These are phyloP conservation scores for Trebouxia sp. DNA, from an alignment of 139 green algal species.

Conservation along the genomic window DNA sequence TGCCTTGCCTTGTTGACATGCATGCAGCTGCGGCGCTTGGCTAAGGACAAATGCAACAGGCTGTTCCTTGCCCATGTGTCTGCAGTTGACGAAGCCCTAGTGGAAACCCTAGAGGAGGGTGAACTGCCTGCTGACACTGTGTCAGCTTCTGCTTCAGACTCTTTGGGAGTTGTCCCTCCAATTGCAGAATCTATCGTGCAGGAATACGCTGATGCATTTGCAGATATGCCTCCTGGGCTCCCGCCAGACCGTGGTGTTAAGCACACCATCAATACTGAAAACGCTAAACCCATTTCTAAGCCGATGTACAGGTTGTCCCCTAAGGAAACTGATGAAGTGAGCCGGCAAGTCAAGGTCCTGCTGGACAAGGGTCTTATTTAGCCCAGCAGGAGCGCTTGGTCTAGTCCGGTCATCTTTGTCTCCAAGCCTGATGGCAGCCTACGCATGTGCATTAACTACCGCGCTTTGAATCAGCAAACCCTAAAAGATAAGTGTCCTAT, in stretches of 20 bases:
- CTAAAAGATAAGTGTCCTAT: slow-evolving; percentile 55
- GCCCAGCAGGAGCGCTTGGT: slow-evolving; percentile 44
- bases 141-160: too few relatives aligned
- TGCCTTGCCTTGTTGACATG: not conserved
- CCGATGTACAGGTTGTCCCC: slow-evolving; percentile 46
- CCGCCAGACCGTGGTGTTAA: not conserved
- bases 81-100: not conserved
- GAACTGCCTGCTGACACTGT: too few relatives aligned
- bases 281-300: slow-evolving; percentile 29
- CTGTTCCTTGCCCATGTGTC: not conserved
- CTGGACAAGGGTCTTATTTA: slow-evolving; percentile 55
- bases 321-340: slow-evolving; percentile 52
- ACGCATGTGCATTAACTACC: slow-evolving; percentile 63
- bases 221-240: not conserved
- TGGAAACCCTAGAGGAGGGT: not conserved
- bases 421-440: slow-evolving; percentile 54
- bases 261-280: not conserved
- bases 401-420: slow-evolving; percentile 27
- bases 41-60: not conserved
- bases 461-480: slow-evolving; percentile 52
- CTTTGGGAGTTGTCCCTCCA: too few relatives aligned
- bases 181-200: too few relatives aligned
- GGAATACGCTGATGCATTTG: not conserved
- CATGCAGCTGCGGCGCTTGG: not conserved
- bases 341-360: slow-evolving; percentile 51